Conservation (phyloP, 441 rosid species). For the Bruguiera hainesii region DNA sequence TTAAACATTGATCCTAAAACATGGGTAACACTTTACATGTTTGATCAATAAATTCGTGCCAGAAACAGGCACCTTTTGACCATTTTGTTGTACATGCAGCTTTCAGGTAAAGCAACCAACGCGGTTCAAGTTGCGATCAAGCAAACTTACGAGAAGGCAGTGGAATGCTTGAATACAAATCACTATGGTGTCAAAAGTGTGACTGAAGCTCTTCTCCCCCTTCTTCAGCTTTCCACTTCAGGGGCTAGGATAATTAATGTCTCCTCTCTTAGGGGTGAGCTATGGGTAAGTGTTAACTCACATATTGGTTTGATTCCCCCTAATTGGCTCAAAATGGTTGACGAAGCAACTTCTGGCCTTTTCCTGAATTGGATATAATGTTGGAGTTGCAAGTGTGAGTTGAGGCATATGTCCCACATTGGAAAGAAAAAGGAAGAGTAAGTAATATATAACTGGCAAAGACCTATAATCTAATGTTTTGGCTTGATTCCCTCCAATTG, state of each 20-base stretch:
- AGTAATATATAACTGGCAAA: no score
- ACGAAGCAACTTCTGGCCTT: no score
- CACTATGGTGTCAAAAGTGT: constrained; percentile 40
- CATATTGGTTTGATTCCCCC: no score
- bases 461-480: no score
- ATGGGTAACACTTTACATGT: constrained; percentile 31
- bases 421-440: no score
- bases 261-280: constrained; percentile 48
- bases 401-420: no score
- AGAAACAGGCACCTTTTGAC: neutral
- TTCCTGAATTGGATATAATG: no score
- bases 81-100: constrained; percentile 23
- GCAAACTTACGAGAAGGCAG: constrained; percentile 37
- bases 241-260: constrained; percentile 54
- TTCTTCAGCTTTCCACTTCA: constrained; percentile 37
- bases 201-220: constrained; percentile 45
- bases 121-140: constrained; percentile 31
- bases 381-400: no score
- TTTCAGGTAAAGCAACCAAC: constrained; percentile 35
- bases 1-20: constrained; percentile 36
- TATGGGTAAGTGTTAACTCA: constrained; percentile 29
- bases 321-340: no score
- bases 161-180: constrained; percentile 51
- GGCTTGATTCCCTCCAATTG: no score
- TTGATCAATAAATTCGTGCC: neutral